Percentiles rank a stretch among this genome's conserved stretches.
These are phyloP conservation scores for Candida gigantensis DNA, from an alignment of 1,139 yeast species.

Conservation along the genomic window DNA sequence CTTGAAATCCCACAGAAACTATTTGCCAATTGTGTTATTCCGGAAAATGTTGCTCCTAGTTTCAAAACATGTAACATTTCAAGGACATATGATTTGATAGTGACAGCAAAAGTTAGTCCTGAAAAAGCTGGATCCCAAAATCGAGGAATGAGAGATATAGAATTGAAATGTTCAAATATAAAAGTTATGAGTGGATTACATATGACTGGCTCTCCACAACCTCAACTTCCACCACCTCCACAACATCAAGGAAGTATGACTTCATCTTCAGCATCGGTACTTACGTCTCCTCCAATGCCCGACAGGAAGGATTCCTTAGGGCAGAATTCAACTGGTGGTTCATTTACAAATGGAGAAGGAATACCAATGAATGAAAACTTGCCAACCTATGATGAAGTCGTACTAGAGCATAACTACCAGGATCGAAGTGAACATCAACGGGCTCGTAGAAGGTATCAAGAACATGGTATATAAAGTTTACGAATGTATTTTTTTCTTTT, in stretches of 20 bases:
- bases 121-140: constrained; percentile 23
- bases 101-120: constrained; percentile 48
- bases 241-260: not conserved
- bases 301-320: constrained; percentile 7
- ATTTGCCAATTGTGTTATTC: constrained; percentile 45
- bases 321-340: not conserved
- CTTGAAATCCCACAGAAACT: constrained; percentile 47
- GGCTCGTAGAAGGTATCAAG: constrained; percentile 38
- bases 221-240: constrained; percentile 4
- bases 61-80: constrained; percentile 60
- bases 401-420: constrained; percentile 27
- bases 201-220: constrained; percentile 22
- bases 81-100: constrained; percentile 45
- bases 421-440: constrained; percentile 28
- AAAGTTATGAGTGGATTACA: constrained; percentile 45
- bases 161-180: constrained; percentile 37
- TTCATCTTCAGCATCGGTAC: not conserved
- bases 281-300: constrained; percentile 1
- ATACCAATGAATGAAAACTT: constrained; percentile 17
- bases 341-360: constrained; percentile 4
- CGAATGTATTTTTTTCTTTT: too few relatives aligned
- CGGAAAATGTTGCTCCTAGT: constrained; percentile 53
- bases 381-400: constrained; percentile 43
- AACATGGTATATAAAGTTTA: not conserved
- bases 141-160: constrained; percentile 29